Evolutionary conservation across 2,329 filamentous ascomycete species (phyloP).

Genomic region (Periconia sp.): DNA sequence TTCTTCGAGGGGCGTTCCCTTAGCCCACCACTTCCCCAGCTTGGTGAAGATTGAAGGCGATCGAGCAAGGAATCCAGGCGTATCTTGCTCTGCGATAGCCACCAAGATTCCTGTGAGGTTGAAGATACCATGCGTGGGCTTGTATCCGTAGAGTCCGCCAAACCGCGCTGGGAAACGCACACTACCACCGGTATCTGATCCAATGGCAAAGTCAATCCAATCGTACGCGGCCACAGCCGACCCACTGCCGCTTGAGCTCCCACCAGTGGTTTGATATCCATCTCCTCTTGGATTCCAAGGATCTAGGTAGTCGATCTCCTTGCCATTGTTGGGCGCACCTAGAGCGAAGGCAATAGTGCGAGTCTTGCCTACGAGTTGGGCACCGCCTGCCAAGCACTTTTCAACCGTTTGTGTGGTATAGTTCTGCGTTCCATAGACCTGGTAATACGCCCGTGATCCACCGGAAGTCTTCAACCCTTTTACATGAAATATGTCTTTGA

Average conservation of each 20-base stretch:
- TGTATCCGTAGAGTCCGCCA: constrained; percentile 13
- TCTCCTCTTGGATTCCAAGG: constrained; percentile 34
- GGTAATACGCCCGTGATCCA: constrained; percentile 11
- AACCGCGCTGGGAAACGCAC: constrained; percentile 10
- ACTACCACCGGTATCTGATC: not conserved
- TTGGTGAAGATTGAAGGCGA: constrained; percentile 12
- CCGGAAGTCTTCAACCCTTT: constrained; percentile 8
- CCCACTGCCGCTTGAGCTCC: constrained; percentile 6
- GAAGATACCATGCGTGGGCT: constrained; percentile 12
- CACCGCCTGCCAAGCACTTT: constrained; percentile 7
- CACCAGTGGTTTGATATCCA: constrained; percentile 21
- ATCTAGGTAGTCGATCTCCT: constrained; percentile 13
- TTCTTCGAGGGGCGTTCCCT: constrained; percentile 9
- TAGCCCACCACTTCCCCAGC: constrained; percentile 12
- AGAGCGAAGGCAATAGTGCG: constrained; percentile 52
- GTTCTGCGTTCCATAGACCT: constrained; percentile 7
- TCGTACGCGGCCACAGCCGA: constrained; percentile 11
- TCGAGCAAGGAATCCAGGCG: constrained; percentile 11
- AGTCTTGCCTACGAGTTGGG: constrained; percentile 57
- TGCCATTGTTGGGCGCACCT: constrained; percentile 14
- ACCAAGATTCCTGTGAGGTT: constrained; percentile 11
- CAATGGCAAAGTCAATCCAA: constrained; percentile 44
- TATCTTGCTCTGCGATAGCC: constrained; percentile 13
- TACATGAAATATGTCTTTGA: constrained; percentile 13
- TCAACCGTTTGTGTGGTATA: constrained; percentile 12